Evolutionary conservation across 1,284 basidiomycete genomes (phyloP).

Genomic region (Cryptococcus sp.): DNA sequence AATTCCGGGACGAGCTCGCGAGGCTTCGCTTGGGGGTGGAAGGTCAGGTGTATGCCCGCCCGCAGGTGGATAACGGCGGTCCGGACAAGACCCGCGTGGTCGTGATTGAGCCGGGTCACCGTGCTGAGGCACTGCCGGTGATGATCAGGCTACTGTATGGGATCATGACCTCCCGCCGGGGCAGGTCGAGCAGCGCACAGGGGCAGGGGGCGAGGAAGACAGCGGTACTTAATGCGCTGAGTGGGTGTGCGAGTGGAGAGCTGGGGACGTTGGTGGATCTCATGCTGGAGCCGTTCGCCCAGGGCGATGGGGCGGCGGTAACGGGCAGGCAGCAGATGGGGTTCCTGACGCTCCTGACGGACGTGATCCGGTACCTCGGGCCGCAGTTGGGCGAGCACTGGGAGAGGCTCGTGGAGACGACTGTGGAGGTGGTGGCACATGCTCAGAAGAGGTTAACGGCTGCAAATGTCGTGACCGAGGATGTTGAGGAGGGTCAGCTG

Average conservation of each 20-base stretch:
- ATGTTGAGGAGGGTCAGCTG: constrained; percentile 34
- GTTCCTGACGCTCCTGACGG: constrained; percentile 77
- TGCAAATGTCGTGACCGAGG: constrained; percentile 43
- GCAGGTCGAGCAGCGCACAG: constrained; percentile 57
- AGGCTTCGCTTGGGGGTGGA: constrained; percentile 61
- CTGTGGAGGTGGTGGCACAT: constrained; percentile 62
- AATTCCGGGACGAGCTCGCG: constrained; percentile 84
- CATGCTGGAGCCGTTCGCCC: constrained; percentile 76
- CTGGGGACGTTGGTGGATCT: constrained; percentile 76
- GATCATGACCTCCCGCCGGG: constrained; percentile 77
- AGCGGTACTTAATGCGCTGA: constrained; percentile 72
- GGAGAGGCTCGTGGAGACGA: constrained; percentile 67
- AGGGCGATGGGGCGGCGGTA: constrained; percentile 12
- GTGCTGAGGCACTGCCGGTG: constrained; percentile 69
- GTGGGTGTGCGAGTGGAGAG: constrained; percentile 69
- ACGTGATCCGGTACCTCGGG: constrained; percentile 75
- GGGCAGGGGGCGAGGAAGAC: constrained; percentile 68
- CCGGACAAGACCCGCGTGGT: constrained; percentile 76
- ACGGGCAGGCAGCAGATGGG: constrained; percentile 74
- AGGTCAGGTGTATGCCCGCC: constrained; percentile 57
- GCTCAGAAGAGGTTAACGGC: constrained; percentile 61
- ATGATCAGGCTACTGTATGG: constrained; percentile 82
- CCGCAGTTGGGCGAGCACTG: constrained; percentile 66
- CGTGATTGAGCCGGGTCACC: constrained; percentile 61
- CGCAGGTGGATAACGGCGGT: constrained; percentile 66